Evolutionary conservation across 129 eudicot species (phyloP).

Genomic region (Pulicaria dysenterica): DNA sequence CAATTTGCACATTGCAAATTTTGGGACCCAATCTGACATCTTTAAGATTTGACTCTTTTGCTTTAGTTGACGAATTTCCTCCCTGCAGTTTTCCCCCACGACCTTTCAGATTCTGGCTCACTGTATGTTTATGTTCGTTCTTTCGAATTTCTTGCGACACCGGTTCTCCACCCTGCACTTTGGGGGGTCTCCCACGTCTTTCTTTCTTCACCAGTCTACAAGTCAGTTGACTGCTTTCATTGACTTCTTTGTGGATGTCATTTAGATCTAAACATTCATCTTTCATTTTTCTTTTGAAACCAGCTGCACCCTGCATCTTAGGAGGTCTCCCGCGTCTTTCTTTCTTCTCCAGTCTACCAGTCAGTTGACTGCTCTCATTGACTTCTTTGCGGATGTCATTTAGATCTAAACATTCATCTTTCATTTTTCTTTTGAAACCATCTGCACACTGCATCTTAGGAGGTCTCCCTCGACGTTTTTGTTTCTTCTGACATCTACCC

Average conservation of each 20-base stretch:
- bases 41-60: constrained; percentile 16
- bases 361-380: constrained; percentile 17
- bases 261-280: constrained; percentile 2
- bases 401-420: constrained; percentile 2
- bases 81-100: constrained; percentile 32
- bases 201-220: constrained; percentile 28
- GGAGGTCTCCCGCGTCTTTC: constrained; percentile 33
- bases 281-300: not conserved
- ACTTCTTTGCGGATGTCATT: constrained; percentile 4
- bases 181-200: constrained; percentile 25
- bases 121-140: constrained; percentile 1
- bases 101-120: constrained; percentile 20
- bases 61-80: constrained; percentile 13
- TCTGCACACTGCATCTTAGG: constrained; percentile 39
- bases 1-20: constrained; percentile 7
- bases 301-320: constrained; percentile 32
- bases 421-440: not conserved
- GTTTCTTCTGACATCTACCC: constrained; percentile 29
- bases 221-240: constrained; percentile 21
- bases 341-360: constrained; percentile 31
- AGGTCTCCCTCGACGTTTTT: constrained; percentile 59
- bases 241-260: constrained; percentile 5
- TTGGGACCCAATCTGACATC: constrained; percentile 17
- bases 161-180: constrained; percentile 7
- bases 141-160: not conserved